Conservation (phyloP, 768 basidiomycete genomes). For the Termitomyces sp. region DNA sequence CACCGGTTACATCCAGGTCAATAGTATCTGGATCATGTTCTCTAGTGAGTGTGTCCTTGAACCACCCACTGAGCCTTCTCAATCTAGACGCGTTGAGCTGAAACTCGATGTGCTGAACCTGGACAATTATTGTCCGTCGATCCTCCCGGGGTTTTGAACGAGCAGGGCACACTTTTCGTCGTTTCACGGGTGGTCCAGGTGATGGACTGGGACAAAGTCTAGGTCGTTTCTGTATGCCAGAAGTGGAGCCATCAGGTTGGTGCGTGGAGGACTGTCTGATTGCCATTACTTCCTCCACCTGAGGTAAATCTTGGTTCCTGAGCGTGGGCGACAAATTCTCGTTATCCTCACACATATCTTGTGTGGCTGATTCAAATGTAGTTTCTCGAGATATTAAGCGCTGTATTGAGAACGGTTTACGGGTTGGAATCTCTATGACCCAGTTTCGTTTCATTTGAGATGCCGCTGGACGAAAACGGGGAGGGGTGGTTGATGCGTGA, state of each 20-base stretch:
- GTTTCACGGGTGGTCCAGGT: background rate
- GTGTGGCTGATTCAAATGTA: too few relatives aligned
- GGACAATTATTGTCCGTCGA: conserved; percentile 29
- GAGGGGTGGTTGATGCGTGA: too few relatives aligned
- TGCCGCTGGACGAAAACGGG: background rate
- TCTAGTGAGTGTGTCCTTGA: conserved; percentile 15
- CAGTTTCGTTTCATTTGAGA: background rate
- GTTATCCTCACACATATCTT: too few relatives aligned
- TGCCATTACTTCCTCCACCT: too few relatives aligned
- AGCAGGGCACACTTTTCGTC: background rate
- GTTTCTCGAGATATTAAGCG: too few relatives aligned
- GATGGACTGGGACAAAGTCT: background rate
- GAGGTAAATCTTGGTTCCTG: too few relatives aligned
- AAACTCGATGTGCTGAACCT: conserved; percentile 27
- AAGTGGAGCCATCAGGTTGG: too few relatives aligned
- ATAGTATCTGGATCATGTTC: conserved; percentile 6
- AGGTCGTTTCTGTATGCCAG: background rate
- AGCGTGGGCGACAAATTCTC: too few relatives aligned
- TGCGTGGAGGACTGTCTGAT: too few relatives aligned
- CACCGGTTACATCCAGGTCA: conserved; percentile 14
- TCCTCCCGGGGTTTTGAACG: conserved; percentile 23
- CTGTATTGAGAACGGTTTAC: background rate
- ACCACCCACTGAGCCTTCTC: conserved; percentile 24
- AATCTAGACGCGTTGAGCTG: conserved; percentile 30
- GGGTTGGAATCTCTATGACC: background rate